Base-by-base conservation (phyloP, 1,284 basidiomycete species). In the Termitomyces sp. region DNA sequence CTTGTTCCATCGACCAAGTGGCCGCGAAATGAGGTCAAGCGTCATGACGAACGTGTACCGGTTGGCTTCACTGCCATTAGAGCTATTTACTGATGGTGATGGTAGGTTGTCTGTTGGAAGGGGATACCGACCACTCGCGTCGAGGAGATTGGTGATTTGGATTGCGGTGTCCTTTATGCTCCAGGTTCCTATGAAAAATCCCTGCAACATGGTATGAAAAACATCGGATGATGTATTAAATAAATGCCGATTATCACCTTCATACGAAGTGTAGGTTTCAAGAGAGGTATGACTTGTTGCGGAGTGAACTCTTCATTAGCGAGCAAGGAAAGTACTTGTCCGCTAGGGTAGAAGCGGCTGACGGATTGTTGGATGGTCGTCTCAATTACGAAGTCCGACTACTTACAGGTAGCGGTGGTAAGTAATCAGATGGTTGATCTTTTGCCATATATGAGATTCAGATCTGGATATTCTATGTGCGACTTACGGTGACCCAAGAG, bases 21-120 rank as follows among this genome's bases (percentile, higher is more conserved):
- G 86, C 7, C 88, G 86, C 43, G 90, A 91, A n/a, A 81, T 79
- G 17, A 98, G 75, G 10, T 76, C 71, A 56, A 98, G 80, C 12
- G 79, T 80, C 93, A 98, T 97, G 64, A 83, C 83, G 69, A 97
- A 97, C 6, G 84, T 77, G 68, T 96, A 96, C 47, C 87, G 83
- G 10, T 73, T 70, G 48, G 60, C 55, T 42, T 64, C 58, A 61
- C 17, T 38, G 55, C 28, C 31, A 54, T 36, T 50, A 50, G 52
- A 51, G 43, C 51, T 61, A 17, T 56, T 56, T 39, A 9, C 39
- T 52, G 61, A 52, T 38, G 47, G 10, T 38, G 17, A n/a, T 1
- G 26, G 3, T 45, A 53, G 47, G 48, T 56, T 53, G 21, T 63
- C 57, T 15, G 57, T 52, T 33, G 65, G 64, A 48, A 70, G 55